Percentiles rank a stretch among this genome's conserved stretches.
These are phyloP conservation scores for Sorghum bicolor DNA, from an alignment of 176 grass and related monocot genomes.

Conservation along the genomic window Sorghum_bicolor_NCBIv3 NC_012878.2:47785001-47785500, in stretches of 20 bases:
- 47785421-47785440: neutral
- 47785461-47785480: too few relatives aligned
- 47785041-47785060: too few relatives aligned
- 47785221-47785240: neutral
- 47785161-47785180: neutral
- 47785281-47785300: neutral
- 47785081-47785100: too few relatives aligned
- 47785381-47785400: conserved; percentile 19
- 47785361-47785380: conserved; percentile 12
- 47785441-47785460: too few relatives aligned
- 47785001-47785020: too few relatives aligned
- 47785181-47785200: neutral
- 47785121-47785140: too few relatives aligned
- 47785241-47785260: neutral
- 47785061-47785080: too few relatives aligned
- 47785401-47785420: neutral
- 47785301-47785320: neutral
- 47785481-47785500: too few relatives aligned
- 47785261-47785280: neutral
- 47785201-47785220: neutral
- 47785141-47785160: too few relatives aligned
- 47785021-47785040: too few relatives aligned
- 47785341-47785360: neutral
- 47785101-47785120: too few relatives aligned
- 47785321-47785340: neutral